Conservation (phyloP, 1,139 yeast genomes). For the Taphrina populina region DNA sequence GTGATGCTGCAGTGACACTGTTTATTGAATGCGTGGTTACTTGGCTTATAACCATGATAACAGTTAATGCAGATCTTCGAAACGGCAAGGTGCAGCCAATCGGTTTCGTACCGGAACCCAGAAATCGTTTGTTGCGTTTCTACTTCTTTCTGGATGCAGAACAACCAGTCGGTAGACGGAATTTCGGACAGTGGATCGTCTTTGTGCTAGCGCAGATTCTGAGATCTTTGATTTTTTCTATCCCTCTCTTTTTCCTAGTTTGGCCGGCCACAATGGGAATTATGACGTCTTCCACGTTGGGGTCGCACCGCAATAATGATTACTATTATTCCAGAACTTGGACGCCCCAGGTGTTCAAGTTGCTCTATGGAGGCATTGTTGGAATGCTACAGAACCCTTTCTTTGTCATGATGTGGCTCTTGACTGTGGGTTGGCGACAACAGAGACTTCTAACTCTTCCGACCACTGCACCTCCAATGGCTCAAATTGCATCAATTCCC, state of each 20-base stretch:
- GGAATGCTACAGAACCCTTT: conserved; percentile 29
- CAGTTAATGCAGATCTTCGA: conserved; percentile 30
- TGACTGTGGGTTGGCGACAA: conserved; percentile 29
- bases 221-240: conserved; percentile 14
- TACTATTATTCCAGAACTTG: conserved; percentile 28
- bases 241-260: conserved; percentile 11
- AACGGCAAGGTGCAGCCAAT: conserved; percentile 31
- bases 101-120: conserved; percentile 26
- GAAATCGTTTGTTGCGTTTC: conserved; percentile 17
- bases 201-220: conserved; percentile 13
- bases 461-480: too few relatives aligned
- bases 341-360: conserved; percentile 34
- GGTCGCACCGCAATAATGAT: conserved; percentile 15
- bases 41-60: conserved; percentile 24
- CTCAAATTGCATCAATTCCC: too few relatives aligned
- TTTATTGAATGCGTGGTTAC: conserved; percentile 31
- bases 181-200: conserved; percentile 18
- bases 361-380: conserved; percentile 33
- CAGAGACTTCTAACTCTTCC: conserved; percentile 1
- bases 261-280: conserved; percentile 29
- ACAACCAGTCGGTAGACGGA: conserved; percentile 12
- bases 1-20: conserved; percentile 35
- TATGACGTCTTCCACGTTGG: conserved; percentile 17
- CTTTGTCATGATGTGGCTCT: conserved; percentile 28
- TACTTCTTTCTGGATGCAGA: conserved; percentile 28